phyloP scores from a whole-genome alignment of 345 rosid genomes.

The Limnanthes douglasii region DNA sequence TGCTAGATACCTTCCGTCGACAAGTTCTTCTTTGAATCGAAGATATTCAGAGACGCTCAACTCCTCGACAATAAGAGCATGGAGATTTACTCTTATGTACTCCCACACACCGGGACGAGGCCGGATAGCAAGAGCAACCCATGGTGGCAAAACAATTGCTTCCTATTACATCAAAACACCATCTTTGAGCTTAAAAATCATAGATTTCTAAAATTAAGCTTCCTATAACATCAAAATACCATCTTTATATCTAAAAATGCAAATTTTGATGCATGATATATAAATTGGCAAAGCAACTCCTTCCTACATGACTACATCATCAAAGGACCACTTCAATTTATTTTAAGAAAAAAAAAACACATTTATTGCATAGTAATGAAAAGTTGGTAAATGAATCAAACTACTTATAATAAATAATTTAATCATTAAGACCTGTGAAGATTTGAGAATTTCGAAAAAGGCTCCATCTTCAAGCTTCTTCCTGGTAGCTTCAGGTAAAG shows the following conservation, averaged over 20 bases:
- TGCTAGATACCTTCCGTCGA: slow-evolving; percentile 59
- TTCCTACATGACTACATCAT: slow-evolving; percentile 33
- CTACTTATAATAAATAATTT: background rate
- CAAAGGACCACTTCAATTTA: background rate
- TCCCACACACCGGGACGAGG: slow-evolving; percentile 94
- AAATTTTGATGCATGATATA: too few relatives aligned
- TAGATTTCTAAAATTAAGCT: too few relatives aligned
- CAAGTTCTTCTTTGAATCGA: slow-evolving; percentile 85
- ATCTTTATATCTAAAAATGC: too few relatives aligned
- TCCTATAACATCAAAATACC: too few relatives aligned
- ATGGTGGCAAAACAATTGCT: slow-evolving; percentile 67
- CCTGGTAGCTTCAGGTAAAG: slow-evolving; percentile 35
- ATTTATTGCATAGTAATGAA: too few relatives aligned
- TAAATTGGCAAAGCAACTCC: slow-evolving; percentile 59
- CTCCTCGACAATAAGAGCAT: slow-evolving; percentile 69
- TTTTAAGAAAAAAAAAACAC: background rate
- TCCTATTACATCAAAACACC: slow-evolving; percentile 25
- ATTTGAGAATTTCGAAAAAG: slow-evolving; percentile 45
- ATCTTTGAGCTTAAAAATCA: too few relatives aligned
- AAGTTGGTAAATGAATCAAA: too few relatives aligned
- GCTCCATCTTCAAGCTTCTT: slow-evolving; percentile 40
- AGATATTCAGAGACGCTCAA: slow-evolving; percentile 51
- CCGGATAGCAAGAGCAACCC: slow-evolving; percentile 73
- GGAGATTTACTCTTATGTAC: slow-evolving; percentile 50
- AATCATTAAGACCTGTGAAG: slow-evolving; percentile 29